phyloP scores from a whole-genome alignment of 225 moss, liverwort and hornwort genomes.

The Climacium dendroides region DNA sequence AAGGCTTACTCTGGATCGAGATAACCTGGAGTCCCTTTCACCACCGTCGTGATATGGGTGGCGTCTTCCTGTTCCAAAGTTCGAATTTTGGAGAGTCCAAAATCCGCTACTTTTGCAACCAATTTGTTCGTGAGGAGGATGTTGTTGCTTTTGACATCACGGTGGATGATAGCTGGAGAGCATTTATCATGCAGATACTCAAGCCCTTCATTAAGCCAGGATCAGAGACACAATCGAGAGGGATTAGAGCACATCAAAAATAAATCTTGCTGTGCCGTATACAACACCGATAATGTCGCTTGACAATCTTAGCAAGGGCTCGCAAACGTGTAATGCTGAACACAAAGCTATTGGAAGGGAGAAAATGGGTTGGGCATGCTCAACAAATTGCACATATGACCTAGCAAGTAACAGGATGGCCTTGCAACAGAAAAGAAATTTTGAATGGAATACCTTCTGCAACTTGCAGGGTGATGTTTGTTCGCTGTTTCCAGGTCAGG shows the following conservation, averaged over 20 bases:
- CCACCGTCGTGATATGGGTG: slow-evolving; percentile 22
- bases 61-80: slow-evolving; percentile 10
- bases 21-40: slow-evolving; percentile 26
- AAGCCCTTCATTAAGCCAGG: slow-evolving; percentile 18
- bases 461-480: slow-evolving; percentile 16
- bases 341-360: not conserved
- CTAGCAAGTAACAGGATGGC: not conserved
- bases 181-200: slow-evolving; percentile 56
- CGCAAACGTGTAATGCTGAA: not conserved
- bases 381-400: not conserved
- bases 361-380: not conserved
- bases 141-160: slow-evolving; percentile 51
- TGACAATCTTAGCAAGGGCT: not conserved
- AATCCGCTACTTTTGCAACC: slow-evolving; percentile 59
- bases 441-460: slow-evolving; percentile 20
- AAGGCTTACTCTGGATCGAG: slow-evolving; percentile 24
- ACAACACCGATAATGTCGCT: not conserved
- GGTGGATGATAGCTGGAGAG: slow-evolving; percentile 41
- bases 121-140: slow-evolving; percentile 44
- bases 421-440: not conserved
- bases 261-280: not conserved
- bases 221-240: not conserved
- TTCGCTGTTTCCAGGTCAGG: slow-evolving; percentile 25
- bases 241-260: not conserved
- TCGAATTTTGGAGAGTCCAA: slow-evolving; percentile 48